Conservation (phyloP, 768 basidiomycete genomes). For the Hericium coralloides region DNA sequence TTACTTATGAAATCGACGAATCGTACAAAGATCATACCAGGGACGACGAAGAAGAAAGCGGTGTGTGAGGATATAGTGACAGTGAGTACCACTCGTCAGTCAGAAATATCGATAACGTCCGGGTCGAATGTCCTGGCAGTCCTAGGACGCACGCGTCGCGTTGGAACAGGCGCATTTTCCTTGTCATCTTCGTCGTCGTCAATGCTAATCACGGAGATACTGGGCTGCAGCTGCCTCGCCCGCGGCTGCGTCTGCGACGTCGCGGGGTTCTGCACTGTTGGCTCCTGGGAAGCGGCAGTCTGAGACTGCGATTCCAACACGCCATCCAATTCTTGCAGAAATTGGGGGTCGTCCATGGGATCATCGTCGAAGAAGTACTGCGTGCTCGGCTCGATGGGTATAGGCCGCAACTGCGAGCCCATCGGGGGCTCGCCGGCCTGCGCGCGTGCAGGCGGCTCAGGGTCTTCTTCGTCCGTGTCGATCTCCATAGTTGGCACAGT, state of each 20-base stretch:
- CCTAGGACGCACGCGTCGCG: constrained; percentile 40
- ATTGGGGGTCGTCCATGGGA: neutral
- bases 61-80: neutral
- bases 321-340: neutral
- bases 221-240: constrained; percentile 6
- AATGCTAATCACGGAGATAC: constrained; percentile 31
- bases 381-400: neutral
- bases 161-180: constrained; percentile 48
- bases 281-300: neutral
- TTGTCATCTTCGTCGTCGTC: constrained; percentile 47
- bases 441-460: neutral
- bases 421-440: neutral
- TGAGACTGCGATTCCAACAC: neutral
- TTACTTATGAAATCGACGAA: constrained; percentile 1
- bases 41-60: neutral
- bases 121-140: constrained; percentile 20
- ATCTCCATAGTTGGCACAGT: neutral
- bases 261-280: neutral
- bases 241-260: neutral
- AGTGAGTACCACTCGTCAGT: neutral
- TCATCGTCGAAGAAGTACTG: neutral
- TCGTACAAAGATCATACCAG: constrained; percentile 10
- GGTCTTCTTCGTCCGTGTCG: neutral
- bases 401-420: neutral
- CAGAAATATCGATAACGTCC: constrained; percentile 52